Evolutionary conservation across 1,284 basidiomycete genomes (phyloP), one percentile per base, ranked within the genome.

Genomic region (Cerrena zonata): DNA sequence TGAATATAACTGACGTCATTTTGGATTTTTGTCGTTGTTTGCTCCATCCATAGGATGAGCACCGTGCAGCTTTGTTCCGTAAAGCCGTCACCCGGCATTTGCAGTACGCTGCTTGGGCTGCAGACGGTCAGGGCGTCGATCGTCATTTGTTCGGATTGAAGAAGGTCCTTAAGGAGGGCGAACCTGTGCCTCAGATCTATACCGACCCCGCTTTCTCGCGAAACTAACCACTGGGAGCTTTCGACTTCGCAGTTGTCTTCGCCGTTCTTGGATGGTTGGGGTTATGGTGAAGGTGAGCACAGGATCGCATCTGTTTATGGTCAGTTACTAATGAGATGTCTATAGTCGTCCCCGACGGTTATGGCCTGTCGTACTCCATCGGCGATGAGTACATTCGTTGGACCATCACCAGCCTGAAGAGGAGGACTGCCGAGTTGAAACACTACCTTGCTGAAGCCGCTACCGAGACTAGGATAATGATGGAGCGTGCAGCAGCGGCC

Each of bases 121-220:
- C 94, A 3, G 91, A 96, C 56, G 95, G 89, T 0, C 87, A 92
- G 67, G 96, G 94, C 47, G 93, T 99, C 23, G 96, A 99, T 69
- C 80, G 95, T 37, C 95, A 99, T 70, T 72, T 99, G 51, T 97
- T 95, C 67, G 96, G 93, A 13, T 70, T 97, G 59, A 96, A 93
- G 76, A 89, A 86, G 74, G 72, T 91, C 57, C 61, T 98, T 47
- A 74, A 78, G 52, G 78, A 83, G 23, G 89, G 84, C 37, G 94
- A 98, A 69, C 67, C 77, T 49, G 53, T 88, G 36, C 94, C 94
- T 0, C 80, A 71, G 52, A 72, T 97, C 11, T 97, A 92, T 75
- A 78, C 69, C 50, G 94, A 99, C 63, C 72, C 75, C 46, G 83
- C 86, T 15, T 96, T 80, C 62, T 66, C 73, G 11, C 76, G 77